Percentiles rank a stretch among this genome's conserved stretches.
These are phyloP conservation scores for Geotrichum reessii DNA, from an alignment of 1,139 yeast genomes.

Conservation along the genomic window DNA sequence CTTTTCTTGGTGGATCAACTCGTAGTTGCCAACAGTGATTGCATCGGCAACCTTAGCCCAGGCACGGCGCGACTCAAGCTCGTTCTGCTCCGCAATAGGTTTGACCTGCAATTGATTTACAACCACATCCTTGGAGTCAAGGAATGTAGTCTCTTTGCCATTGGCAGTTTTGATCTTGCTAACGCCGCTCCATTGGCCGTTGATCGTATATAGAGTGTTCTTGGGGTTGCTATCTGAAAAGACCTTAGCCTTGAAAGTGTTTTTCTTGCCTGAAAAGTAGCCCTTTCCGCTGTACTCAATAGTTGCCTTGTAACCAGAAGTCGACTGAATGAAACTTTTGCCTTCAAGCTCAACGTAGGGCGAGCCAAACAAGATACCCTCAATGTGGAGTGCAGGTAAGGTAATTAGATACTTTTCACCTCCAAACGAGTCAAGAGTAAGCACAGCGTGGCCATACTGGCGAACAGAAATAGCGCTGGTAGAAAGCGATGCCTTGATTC, in stretches of 20 bases:
- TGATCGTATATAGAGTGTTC: constrained; percentile 66
- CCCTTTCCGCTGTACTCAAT: constrained; percentile 90
- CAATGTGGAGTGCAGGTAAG: constrained; percentile 93
- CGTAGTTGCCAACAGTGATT: constrained; percentile 64
- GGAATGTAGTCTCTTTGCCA: constrained; percentile 48
- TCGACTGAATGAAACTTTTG: constrained; percentile 70
- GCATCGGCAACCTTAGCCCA: constrained; percentile 91
- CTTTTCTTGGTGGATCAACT: constrained; percentile 67
- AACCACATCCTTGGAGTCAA: constrained; percentile 54
- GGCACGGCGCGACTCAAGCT: constrained; percentile 73
- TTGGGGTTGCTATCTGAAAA: constrained; percentile 52
- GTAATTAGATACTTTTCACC: constrained; percentile 69
- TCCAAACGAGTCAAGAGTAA: constrained; percentile 50
- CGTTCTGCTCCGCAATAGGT: constrained; percentile 70
- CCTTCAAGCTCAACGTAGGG: constrained; percentile 86
- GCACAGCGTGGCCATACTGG: constrained; percentile 86
- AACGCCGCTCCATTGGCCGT: constrained; percentile 89
- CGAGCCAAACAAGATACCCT: constrained; percentile 82
- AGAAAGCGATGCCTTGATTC: constrained; percentile 77
- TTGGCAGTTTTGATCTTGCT: constrained; percentile 44
- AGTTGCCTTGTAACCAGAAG: constrained; percentile 67
- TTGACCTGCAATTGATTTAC: constrained; percentile 64
- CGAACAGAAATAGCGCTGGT: constrained; percentile 74
- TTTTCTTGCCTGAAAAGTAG: constrained; percentile 92
- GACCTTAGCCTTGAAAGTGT: constrained; percentile 80